A percentile compares a stretch with the other conserved stretches of the same genome.
Conservation (phyloP, 140 eudicot species). For the Senecio squalidus region DNA sequence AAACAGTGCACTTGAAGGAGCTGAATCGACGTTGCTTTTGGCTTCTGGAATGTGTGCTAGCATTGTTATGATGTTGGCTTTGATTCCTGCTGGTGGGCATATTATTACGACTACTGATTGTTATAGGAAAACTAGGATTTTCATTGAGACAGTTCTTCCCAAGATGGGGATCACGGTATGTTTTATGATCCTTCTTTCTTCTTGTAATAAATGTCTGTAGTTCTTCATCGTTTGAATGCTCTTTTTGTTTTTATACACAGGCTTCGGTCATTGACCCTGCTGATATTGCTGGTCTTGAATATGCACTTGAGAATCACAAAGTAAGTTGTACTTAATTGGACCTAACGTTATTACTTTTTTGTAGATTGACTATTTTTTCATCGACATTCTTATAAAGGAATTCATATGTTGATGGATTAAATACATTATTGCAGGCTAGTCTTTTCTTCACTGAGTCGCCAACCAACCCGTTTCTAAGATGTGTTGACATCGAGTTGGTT, state of each 20-base stretch:
- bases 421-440: conserved; percentile 40
- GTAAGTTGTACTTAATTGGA: conserved; percentile 26
- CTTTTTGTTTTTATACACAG: conserved; percentile 20
- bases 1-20: conserved; percentile 52
- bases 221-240: neutral
- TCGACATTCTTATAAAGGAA: too few species aligned
- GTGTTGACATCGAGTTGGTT: conserved; percentile 83
- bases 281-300: conserved; percentile 55
- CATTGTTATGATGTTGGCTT: conserved; percentile 74
- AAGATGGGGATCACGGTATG: conserved; percentile 84
- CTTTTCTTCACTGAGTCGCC: conserved; percentile 92
- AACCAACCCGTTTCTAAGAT: conserved; percentile 82
- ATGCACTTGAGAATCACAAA: conserved; percentile 52
- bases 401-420: neutral
- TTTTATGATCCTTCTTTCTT: neutral
- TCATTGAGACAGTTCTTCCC: conserved; percentile 79
- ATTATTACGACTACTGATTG: too few species aligned
- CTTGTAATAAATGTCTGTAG: neutral
- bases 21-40: conserved; percentile 71
- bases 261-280: conserved; percentile 86
- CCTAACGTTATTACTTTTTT: neutral
- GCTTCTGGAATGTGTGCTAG: conserved; percentile 99
- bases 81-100: conserved; percentile 94
- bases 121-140: conserved; percentile 77
- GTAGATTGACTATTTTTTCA: neutral